These are phyloP conservation scores for Tetrahymena borealis DNA, from an alignment of 73 alveolate species.

Conservation along the genomic window DNA sequence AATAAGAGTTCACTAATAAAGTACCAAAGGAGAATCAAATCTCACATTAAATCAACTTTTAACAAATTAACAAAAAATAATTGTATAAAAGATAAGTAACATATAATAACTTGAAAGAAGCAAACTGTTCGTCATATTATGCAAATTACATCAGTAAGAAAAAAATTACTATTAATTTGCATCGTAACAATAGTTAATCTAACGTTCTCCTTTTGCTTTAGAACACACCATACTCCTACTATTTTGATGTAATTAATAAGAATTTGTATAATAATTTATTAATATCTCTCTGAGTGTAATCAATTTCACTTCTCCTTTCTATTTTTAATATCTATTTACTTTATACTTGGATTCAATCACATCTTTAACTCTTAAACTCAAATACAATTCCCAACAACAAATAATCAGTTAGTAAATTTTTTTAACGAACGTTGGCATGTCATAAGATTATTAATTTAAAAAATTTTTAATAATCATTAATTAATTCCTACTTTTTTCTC, in stretches of 20 bases:
- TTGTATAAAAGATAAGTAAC: background rate
- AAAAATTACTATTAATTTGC: background rate
- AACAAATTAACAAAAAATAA: background rate
- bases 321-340: too few relatives aligned
- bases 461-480: too few relatives aligned
- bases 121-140: background rate
- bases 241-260: background rate
- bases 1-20: background rate
- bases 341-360: too few relatives aligned
- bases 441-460: too few relatives aligned
- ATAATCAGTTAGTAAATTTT: too few relatives aligned
- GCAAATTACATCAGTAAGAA: background rate
- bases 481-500: too few relatives aligned
- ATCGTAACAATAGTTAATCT: background rate
- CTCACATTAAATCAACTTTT: background rate
- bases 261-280: too few relatives aligned
- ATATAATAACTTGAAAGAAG: background rate
- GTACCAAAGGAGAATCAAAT: conserved; percentile 1
- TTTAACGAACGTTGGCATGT: too few relatives aligned
- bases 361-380: too few relatives aligned
- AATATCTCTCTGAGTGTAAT: too few relatives aligned
- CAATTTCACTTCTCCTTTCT: too few relatives aligned
- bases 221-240: background rate
- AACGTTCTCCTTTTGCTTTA: background rate
- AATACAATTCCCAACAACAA: too few relatives aligned